Base-by-base conservation (phyloP, 192 early-diverging fungal genomes). In the Coemansia sp. region DNA sequence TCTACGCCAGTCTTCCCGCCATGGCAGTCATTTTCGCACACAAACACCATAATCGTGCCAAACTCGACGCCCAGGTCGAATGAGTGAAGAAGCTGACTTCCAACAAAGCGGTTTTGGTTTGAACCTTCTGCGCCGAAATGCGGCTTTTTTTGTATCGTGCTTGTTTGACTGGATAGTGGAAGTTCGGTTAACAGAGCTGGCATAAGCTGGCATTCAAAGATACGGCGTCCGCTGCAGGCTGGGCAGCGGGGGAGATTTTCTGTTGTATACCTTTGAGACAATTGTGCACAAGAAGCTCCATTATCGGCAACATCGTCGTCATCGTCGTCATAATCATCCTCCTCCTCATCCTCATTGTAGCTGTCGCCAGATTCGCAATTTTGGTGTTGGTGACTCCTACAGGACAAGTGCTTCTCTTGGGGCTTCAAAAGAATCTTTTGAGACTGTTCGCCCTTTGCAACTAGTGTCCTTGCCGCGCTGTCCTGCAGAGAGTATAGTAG, bases 181-280 rank as follows among this genome's bases (percentile, higher is more conserved):
- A 98, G 80, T 15, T 91, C 62, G 1, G 88, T 87, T 47, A 98
- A 73, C 32, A 92, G 68, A 61, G 90, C 89, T 0, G 95, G 94
- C 95, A 98, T 98, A 26, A 98, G 75, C 75, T 98, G 95, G 65
- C 91, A 90, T 74, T 98, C 95, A 80, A 94, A 98, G 15, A 88
- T 83, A 15, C 95, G 84, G 9, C 74, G 82, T 12, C 79, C 86
- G 8, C 77, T 74, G 68, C 95, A 98, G 22, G 73, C 73, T 15
- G 73, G 68, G 69, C 95, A 98, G 4, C 57, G 60, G 0, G 89
- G 88, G 43, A 93, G 83, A 16, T 65, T 58, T 12, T 67, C 68
- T 4, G 75, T 79, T 26, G 70, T 76, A 63, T 77, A 77, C 8
- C 7, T 59, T 59, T 59, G 57, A 12, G 8, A 41, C 16, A 41